phyloP scores from a whole-genome alignment of 116 monocot genomes.

The Papilionanthe hybrid region DNA sequence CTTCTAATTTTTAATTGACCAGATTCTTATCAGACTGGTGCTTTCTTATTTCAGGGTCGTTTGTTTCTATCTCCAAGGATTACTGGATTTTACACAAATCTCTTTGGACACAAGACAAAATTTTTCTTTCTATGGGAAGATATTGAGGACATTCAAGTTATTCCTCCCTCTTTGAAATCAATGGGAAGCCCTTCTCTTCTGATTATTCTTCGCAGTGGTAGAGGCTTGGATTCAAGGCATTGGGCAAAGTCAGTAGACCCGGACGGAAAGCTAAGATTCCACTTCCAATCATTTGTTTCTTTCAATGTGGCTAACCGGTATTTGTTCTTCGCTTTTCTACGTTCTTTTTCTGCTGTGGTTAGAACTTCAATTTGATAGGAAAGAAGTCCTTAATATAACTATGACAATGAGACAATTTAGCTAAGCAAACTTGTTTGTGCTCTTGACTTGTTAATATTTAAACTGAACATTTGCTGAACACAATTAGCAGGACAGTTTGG shows the following conservation, averaged over 20 bases:
- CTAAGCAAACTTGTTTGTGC: too few relatives aligned
- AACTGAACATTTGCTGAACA: too few relatives aligned
- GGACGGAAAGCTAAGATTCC: constrained; percentile 29
- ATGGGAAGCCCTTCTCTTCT: constrained; percentile 26
- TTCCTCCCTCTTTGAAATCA: constrained; percentile 17
- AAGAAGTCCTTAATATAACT: not conserved
- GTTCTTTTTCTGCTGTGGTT: not conserved
- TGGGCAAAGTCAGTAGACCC: constrained; percentile 26
- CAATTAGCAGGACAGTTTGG: too few relatives aligned
- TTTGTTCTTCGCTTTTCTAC: not conserved
- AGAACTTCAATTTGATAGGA: not conserved
- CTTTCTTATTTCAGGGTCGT: constrained; percentile 1
- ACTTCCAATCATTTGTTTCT: constrained; percentile 38
- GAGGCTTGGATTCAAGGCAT: constrained; percentile 31
- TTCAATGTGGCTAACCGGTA: constrained; percentile 35
- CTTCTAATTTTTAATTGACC: not conserved
- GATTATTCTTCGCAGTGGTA: constrained; percentile 24
- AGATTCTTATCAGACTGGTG: too few relatives aligned
- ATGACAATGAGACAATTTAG: too few relatives aligned
- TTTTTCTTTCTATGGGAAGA: constrained; percentile 46
- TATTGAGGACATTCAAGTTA: constrained; percentile 35
- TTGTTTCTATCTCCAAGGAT: constrained; percentile 29
- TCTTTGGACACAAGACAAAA: constrained; percentile 35
- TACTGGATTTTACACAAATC: constrained; percentile 28
- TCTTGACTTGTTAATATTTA: too few relatives aligned